Evolutionary conservation across 345 rosid species (phyloP), one percentile per base, ranked within the genome.

Genomic region (Camelina hispida): DNA sequence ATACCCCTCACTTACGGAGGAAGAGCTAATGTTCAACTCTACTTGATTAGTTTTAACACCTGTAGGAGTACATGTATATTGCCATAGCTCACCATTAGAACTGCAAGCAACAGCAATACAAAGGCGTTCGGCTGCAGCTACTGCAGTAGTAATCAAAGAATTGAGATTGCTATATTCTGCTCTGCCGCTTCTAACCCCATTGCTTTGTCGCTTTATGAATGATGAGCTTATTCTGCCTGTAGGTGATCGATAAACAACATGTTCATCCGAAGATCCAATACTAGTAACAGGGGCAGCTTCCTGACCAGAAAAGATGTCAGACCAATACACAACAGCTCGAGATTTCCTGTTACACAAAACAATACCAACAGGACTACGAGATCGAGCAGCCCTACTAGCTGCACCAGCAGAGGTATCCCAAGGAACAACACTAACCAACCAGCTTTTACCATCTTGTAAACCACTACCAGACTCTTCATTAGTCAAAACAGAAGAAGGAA

Each of bases 21-120:
- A 77, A 66, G 73, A 71, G 79, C 79, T 76, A 23, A 62, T n/a
- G n/a, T 85, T 77, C 61, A 80, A 67, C 69, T 76, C 56, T 9
- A 84, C 74, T 76, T 83, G 82, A 28, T 62, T 80, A 62, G 76
- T 72, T 48, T 64, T 62, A 72, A 92, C 69, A 28, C 80, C 86
- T 67, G 60, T 30, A 48, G 86, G 87, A 71, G 81, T 85, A 80
- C 97, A 90, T 66, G 83, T 68, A 72, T 90, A 87, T 74, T 76
- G 88, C 93, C 96, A 89, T 57, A 90, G 83, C 76, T 92, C 93
- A 52, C 97, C 97, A 38, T 62, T 82, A 7, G 88, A 90, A 79
- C 86, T 75, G 80, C 95, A 86, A 0, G 82, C 89, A 68, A 90
- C 68, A 69, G 97, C 95, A 77, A 88, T 76, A 74, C 92, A 90